Evolutionary conservation across 108 stramenopile species (phyloP).

Genomic region (Pseudonitzschia multistriata): DNA sequence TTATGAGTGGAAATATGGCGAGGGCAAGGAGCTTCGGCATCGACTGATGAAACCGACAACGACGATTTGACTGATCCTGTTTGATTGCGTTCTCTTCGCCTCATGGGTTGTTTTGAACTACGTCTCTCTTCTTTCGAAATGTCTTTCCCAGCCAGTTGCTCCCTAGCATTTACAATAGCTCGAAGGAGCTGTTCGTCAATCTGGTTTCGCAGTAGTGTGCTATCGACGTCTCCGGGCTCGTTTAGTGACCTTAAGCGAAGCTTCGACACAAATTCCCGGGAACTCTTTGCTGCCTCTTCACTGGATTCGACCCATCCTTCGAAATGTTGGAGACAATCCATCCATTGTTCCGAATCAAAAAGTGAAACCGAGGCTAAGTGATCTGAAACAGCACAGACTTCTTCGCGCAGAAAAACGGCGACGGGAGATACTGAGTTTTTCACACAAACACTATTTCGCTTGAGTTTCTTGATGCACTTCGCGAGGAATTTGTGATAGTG

Average conservation of each 20-base stretch:
- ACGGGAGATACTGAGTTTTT: conserved; percentile 75
- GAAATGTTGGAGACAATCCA: conserved; percentile 65
- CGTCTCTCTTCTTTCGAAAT: conserved; percentile 19
- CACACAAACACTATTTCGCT: conserved; percentile 83
- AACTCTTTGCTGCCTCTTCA: conserved; percentile 33
- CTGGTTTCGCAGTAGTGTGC: conserved; percentile 66
- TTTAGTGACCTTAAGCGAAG: conserved; percentile 52
- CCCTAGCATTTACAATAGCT: conserved; percentile 64
- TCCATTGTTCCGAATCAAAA: conserved; percentile 85
- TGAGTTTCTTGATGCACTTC: conserved; percentile 88
- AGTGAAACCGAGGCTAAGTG: conserved; percentile 80
- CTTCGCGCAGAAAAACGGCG: conserved; percentile 79
- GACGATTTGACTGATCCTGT: conserved; percentile 3
- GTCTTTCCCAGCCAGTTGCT: conserved; percentile 48
- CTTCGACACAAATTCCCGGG: conserved; percentile 45
- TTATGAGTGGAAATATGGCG: conserved; percentile 7
- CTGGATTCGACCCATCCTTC: conserved; percentile 67
- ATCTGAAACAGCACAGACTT: conserved; percentile 86
- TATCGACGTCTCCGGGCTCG: conserved; percentile 67
- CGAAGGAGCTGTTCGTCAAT: conserved; percentile 74
- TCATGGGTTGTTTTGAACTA: conserved; percentile 6
- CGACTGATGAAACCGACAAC: conserved; percentile 11
- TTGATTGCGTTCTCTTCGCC: conserved; percentile 17
- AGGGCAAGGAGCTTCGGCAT: conserved; percentile 12
- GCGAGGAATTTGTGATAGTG: conserved; percentile 91